A percentile compares a stretch with the other conserved stretches of the same genome.
Conservation (phyloP, 2,329 filamentous ascomycete species). For the Phialemoniopsis sp. region DNA sequence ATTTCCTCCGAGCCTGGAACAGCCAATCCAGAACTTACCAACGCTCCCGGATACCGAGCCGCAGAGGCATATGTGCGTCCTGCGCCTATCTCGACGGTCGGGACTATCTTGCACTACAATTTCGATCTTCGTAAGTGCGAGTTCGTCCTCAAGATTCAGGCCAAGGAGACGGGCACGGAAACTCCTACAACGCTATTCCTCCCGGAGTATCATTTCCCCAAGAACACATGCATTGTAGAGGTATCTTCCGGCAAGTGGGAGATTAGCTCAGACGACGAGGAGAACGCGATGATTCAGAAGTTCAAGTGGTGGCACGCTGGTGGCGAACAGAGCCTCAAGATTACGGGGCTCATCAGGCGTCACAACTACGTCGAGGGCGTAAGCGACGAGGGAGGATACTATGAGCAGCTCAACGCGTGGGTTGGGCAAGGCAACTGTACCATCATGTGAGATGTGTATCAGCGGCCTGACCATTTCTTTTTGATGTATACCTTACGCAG, state of each 20-base stretch:
- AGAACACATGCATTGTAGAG: conserved; percentile 64
- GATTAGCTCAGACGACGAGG: conserved; percentile 68
- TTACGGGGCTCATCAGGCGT: conserved; percentile 69
- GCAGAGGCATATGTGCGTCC: conserved; percentile 92
- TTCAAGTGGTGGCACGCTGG: conserved; percentile 91
- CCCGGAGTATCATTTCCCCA: conserved; percentile 89
- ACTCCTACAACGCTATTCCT: conserved; percentile 79
- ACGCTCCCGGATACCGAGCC: conserved; percentile 72
- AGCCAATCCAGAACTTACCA: conserved; percentile 53
- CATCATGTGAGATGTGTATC: conserved; percentile 43
- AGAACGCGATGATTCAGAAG: conserved; percentile 66
- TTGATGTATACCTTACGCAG: neutral
- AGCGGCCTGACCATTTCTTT: neutral
- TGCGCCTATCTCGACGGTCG: conserved; percentile 70
- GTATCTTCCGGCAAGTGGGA: conserved; percentile 88
- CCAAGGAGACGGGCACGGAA: conserved; percentile 49
- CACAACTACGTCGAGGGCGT: conserved; percentile 52
- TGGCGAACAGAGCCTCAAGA: conserved; percentile 74
- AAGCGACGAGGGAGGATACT: conserved; percentile 70
- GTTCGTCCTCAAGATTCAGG: conserved; percentile 69
- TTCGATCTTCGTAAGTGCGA: conserved; percentile 80
- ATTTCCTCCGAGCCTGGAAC: conserved; percentile 56
- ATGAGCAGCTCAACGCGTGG: conserved; percentile 61
- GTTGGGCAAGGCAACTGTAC: conserved; percentile 43
- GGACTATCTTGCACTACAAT: conserved; percentile 64